Evolutionary conservation across 306 rosid genomes (phyloP), one percentile per base, ranked within the genome.

Genomic region (Acacia acuminata): DNA sequence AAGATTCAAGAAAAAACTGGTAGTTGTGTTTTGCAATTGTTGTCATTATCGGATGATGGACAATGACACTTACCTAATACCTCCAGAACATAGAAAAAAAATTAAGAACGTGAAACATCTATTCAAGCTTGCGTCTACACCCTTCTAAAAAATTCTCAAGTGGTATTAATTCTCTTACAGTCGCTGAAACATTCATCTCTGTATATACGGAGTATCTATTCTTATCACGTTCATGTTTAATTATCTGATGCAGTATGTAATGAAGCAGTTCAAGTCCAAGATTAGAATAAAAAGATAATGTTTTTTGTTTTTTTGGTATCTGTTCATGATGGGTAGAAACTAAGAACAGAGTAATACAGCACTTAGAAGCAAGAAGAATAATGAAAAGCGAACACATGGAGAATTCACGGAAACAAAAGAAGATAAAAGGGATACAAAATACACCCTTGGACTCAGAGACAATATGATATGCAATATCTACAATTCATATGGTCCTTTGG

Each of bases 351-450:
- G 40, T 40, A 79, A 80, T 79, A 81, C 84, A 66, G 30, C 86
- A 83, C 86, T 83, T 66, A 79, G 70, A 70, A 82, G 53, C 14
- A 4, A 50, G 76, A 34, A 73, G 82, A 77, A 78, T 42, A 73
- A 84, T 40, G 63, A 77, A 78, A 73, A 70, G 51, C 24, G 22
- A 80, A 82, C 70, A 79, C 79, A 85, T 66, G 76, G 36, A 25
- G 77, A 82, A 87, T 84, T 82, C 85, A 83, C 45, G 30, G 71
- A 73, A 76, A 58, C 76, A 24, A 3, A 51, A 47, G 17, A 69
- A 61, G 72, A 72, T 8, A 85, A 50, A 70, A 45, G 89, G 87
- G 89, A 80, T 88, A 82, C 83, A 88, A 88, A 87, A 85, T 85
- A 80, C 87, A 87, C 84, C 87, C 92, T 68, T 80, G 87, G 70